Evolutionary conservation across 768 basidiomycete genomes (phyloP), one percentile per base, ranked within the genome.

Genomic region (Coprinellus aureogranulatus): DNA sequence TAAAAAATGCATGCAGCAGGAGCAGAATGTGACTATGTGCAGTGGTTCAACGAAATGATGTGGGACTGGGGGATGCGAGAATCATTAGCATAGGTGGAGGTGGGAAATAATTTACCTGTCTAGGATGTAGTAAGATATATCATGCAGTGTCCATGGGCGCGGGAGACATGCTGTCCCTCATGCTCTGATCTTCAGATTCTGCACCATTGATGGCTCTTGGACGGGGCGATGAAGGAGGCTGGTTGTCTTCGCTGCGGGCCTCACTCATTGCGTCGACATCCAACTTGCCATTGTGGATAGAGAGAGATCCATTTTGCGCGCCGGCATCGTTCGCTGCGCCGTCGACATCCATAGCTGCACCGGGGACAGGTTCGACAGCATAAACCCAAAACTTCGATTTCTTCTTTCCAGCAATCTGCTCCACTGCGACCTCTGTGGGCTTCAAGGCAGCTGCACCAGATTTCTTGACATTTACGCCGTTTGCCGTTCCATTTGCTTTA

Each of bases 321-420:
- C 39, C 61, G 30, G 12, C 51, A 20, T 48, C 57, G 41, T 64
- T 51, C 28, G 55, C 31, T 39, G 55, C 45, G 45, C 18, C 45
- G 14, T 44, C 44, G n/a, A n/a, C 49, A n/a, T 55, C 40, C 54
- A 47, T 47, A 25, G 55, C 28, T 22, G 8, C 47, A 14, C 72
- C 75, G 8, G 80, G 70, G 44, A 81, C 64, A 1, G 90, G 88
- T 63, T 93, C 91, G 25, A 93, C 89, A 20, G 91, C 91, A 61
- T 94, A 94, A 44, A 88, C 87, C 90, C 91, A 92, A 68, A 86
- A 92, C 65, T 89, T 92, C 66, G 91, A 92, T 70, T 81, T 86
- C 75, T 90, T 92, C 75, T 87, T 90, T 59, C 90, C 90, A 31
- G 82, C 84, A 23, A 90, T 78, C 58, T 87, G 81, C 57, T 90